phyloP scores from a whole-genome alignment of 352 stramenopile species.

The Phytophthora syringae region DNA sequence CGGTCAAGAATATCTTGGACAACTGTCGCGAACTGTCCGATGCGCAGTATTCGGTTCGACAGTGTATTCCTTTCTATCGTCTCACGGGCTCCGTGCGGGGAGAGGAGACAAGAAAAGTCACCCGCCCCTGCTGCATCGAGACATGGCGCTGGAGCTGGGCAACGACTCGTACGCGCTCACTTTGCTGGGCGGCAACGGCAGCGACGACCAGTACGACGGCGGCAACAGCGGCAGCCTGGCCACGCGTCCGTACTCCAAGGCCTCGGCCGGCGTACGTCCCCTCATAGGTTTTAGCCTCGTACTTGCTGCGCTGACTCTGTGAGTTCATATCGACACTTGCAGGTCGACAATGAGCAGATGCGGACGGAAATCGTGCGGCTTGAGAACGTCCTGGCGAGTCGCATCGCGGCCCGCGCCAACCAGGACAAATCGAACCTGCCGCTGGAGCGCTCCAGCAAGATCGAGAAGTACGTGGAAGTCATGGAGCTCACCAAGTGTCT shows the following conservation, averaged over 20 bases:
- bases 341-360: slow-evolving; percentile 86
- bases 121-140: too few species aligned
- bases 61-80: slow-evolving; percentile 12
- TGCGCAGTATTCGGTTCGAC: background rate
- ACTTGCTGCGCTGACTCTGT: background rate
- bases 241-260: slow-evolving; percentile 69
- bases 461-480: slow-evolving; percentile 89
- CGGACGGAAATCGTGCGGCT: slow-evolving; percentile 77
- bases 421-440: slow-evolving; percentile 72
- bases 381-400: slow-evolving; percentile 75
- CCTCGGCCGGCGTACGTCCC: slow-evolving; percentile 49
- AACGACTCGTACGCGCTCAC: slow-evolving; percentile 63
- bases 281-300: too few species aligned
- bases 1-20: background rate
- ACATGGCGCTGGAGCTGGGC: slow-evolving; percentile 50
- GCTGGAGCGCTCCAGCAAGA: slow-evolving; percentile 82
- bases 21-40: background rate
- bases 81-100: slow-evolving; percentile 4
- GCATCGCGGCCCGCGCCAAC: slow-evolving; percentile 75
- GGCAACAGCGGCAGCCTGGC: slow-evolving; percentile 28
- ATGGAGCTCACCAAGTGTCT: slow-evolving; percentile 91
- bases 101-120: slow-evolving; percentile 24
- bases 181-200: slow-evolving; percentile 59
- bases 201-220: slow-evolving; percentile 61
- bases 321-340: background rate